phyloP scores from a whole-genome alignment of 768 basidiomycete species.

The Xerocomus spinulosus region DNA sequence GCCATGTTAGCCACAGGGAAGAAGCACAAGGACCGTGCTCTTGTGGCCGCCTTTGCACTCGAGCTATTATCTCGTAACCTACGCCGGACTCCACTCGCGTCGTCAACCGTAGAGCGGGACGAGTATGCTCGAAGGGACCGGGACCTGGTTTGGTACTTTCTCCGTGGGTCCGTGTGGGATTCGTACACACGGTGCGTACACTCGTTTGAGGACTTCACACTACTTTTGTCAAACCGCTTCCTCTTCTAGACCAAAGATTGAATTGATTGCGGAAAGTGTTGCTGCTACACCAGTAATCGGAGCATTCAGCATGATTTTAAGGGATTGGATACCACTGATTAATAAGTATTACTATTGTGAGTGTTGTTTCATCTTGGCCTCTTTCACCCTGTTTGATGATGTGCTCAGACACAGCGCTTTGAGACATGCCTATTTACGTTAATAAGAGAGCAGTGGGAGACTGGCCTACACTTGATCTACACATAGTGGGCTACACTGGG shows the following conservation, averaged over 20 bases:
- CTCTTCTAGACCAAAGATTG: conserved; percentile 67
- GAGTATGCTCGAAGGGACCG: conserved; percentile 83
- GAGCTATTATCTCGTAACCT: conserved; percentile 73
- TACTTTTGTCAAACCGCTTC: neutral
- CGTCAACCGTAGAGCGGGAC: conserved; percentile 59
- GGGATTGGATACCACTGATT: conserved; percentile 85
- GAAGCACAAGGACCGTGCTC: conserved; percentile 49
- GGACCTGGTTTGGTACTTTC: conserved; percentile 77
- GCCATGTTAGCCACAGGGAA: conserved; percentile 20
- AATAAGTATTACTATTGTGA: conserved; percentile 89
- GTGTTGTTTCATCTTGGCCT: conserved; percentile 23
- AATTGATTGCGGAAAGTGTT: conserved; percentile 53
- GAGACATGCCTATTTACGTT: conserved; percentile 17
- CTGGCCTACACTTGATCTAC: neutral
- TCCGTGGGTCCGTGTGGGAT: conserved; percentile 85
- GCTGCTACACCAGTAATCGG: conserved; percentile 59
- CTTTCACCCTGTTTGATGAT: conserved; percentile 1
- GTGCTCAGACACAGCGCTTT: conserved; percentile 42
- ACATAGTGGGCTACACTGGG: too few species aligned
- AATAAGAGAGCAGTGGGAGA: conserved; percentile 1
- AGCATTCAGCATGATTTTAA: conserved; percentile 64
- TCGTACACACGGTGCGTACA: conserved; percentile 60
- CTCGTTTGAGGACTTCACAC: neutral
- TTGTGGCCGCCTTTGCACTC: conserved; percentile 59
- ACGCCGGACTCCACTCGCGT: conserved; percentile 60